Base-by-base conservation (phyloP, 257 asterid species). In the Capsicum baccatum region DNA sequence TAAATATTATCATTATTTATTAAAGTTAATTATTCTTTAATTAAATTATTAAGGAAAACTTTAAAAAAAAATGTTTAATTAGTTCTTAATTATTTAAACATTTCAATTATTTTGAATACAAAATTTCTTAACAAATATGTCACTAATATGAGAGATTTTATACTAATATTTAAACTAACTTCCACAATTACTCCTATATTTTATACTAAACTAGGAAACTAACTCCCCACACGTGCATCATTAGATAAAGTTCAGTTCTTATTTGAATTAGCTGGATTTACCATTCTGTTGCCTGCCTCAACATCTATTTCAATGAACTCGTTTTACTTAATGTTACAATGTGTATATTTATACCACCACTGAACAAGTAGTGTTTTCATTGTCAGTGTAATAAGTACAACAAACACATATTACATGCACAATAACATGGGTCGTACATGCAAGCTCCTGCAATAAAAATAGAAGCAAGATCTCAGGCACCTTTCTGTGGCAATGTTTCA, bases 401-500 rank as follows among this genome's bases (percentile, higher is more conserved):
- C 50, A 74, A 19, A 50, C 60, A 74, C 52, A 76, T 52, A 26
- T 52, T 76, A 76, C 80, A 74, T 74, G 3, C 81, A 76, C 21
- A 12, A 76, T 26, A 26, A 26, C 26, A 26, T 8, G 19, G 81
- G 62, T 39, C 80, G 6, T 48, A 47, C 39, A 71, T n/a, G 59
- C 58, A 19, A 47, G 12, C 80, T 48, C 60, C 80, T 52, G 48
- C 48, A 52, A 76, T 52, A 62, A 26, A 76, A 76, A 52, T 76
- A 16, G 81, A 76, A 76, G 26, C 48, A 76, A 37, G 44, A 68
- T 54, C 83, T 93, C 90, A 92, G 85, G 94, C 92, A 84, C 98
- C 97, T 89, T 92, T 96, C 89, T 96, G 99, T 50, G 99, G 99
- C 87, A 96, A 85, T 63, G 99, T 96, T 90, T 96, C 98, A 6